Evolutionary conservation across 805 yeast genomes (phyloP).

Genomic region (Yamadazyma nakazawae): DNA sequence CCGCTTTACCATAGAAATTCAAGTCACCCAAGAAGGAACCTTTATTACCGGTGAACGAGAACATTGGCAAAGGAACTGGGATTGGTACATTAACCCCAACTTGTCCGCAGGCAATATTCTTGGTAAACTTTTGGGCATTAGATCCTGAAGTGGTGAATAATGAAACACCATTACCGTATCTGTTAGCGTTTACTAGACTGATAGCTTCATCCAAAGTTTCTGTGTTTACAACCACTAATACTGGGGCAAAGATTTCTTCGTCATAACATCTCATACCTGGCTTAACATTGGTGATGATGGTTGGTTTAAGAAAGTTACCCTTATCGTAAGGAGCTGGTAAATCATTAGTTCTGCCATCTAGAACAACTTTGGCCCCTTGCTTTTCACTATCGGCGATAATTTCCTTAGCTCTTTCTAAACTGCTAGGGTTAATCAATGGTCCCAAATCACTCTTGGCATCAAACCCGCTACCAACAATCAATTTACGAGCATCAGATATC

Average conservation of each 20-base stretch:
- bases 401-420: constrained; percentile 51
- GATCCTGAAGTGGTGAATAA: constrained; percentile 69
- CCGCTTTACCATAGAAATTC: constrained; percentile 79
- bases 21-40: constrained; percentile 75
- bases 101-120: constrained; percentile 69
- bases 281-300: constrained; percentile 56
- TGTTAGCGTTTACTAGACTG: constrained; percentile 52
- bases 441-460: constrained; percentile 62
- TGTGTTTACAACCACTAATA: constrained; percentile 57
- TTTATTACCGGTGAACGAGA: constrained; percentile 74
- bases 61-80: constrained; percentile 80
- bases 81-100: constrained; percentile 78
- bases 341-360: constrained; percentile 58
- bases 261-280: constrained; percentile 73
- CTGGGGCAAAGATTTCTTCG: constrained; percentile 77
- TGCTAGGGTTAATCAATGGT: constrained; percentile 64
- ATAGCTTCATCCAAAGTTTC: constrained; percentile 70
- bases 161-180: constrained; percentile 70
- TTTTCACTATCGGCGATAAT: constrained; percentile 55
- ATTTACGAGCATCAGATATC: constrained; percentile 51
- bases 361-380: constrained; percentile 58
- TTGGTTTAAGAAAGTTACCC: constrained; percentile 75
- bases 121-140: constrained; percentile 66
- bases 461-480: constrained; percentile 66
- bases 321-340: constrained; percentile 30